A percentile compares a stretch with the other conserved stretches of the same genome.
phyloP scores from a whole-genome alignment of 1,284 basidiomycete species.

The Irpex lacteus region DNA sequence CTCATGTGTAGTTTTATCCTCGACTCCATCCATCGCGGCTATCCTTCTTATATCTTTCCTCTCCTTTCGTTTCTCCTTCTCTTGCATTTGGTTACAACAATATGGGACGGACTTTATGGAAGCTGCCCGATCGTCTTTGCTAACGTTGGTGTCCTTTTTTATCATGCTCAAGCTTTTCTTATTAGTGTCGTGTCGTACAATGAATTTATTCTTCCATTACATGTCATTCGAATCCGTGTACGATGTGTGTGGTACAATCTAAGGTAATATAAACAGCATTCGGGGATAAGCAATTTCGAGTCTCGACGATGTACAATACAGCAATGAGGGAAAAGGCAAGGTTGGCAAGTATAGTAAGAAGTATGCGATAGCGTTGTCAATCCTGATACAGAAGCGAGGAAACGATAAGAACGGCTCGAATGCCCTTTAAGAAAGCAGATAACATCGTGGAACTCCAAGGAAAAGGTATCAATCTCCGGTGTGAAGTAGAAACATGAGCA shows the following conservation, averaged over 20 bases:
- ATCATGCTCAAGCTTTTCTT: conserved; percentile 11
- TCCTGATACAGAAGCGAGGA: background rate
- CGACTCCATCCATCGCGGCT: conserved; percentile 21
- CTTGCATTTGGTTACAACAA: conserved; percentile 18
- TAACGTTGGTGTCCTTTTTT: conserved; percentile 21
- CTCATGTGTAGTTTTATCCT: conserved; percentile 35
- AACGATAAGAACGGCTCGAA: background rate
- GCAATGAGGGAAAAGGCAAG: background rate
- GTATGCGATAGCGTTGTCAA: too few relatives aligned
- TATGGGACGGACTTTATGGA: conserved; percentile 27
- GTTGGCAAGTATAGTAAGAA: too few relatives aligned
- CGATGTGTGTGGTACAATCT: background rate
- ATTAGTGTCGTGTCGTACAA: conserved; percentile 7
- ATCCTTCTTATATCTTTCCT: conserved; percentile 8
- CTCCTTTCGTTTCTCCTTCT: conserved; percentile 5
- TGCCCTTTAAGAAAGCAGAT: too few relatives aligned
- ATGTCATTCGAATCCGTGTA: background rate
- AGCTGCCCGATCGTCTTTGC: conserved; percentile 18
- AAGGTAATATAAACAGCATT: background rate
- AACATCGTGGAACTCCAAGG: too few relatives aligned
- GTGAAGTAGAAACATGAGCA: too few relatives aligned
- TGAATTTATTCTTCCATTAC: conserved; percentile 4
- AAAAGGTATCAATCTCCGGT: too few relatives aligned
- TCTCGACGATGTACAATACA: background rate
- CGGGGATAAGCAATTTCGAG: background rate